Conservation (phyloP, 2,329 filamentous ascomycete genomes). For the Neopestalotiopsis sp. region DNA sequence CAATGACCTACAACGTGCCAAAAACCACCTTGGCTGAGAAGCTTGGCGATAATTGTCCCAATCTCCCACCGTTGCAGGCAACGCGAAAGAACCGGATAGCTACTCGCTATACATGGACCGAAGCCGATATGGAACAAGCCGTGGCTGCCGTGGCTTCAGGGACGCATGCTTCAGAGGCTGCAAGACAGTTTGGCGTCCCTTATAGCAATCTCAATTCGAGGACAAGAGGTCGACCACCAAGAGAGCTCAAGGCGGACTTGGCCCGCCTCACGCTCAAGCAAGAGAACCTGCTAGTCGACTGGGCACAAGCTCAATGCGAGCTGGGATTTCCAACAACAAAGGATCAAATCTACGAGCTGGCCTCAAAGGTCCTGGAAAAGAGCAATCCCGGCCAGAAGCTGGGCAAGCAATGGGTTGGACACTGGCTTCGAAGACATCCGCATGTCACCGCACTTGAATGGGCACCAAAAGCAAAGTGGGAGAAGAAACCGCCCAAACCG, state of each 20-base stretch:
- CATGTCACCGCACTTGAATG: constrained; percentile 28
- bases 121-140: constrained; percentile 30
- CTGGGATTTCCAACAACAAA: constrained; percentile 32
- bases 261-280: constrained; percentile 29
- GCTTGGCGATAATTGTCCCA: constrained; percentile 26
- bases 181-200: constrained; percentile 32
- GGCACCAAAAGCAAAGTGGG: constrained; percentile 23
- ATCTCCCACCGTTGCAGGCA: constrained; percentile 23
- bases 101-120: constrained; percentile 26
- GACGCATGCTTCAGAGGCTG: constrained; percentile 24
- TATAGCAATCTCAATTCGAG: constrained; percentile 31
- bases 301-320: constrained; percentile 29
- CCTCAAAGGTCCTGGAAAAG: constrained; percentile 29
- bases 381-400: constrained; percentile 25
- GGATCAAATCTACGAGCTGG: constrained; percentile 31
- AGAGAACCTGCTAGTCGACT: constrained; percentile 33
- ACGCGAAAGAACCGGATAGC: constrained; percentile 20
- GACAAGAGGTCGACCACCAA: constrained; percentile 25
- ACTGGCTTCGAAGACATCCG: constrained; percentile 32
- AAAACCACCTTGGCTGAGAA: constrained; percentile 31
- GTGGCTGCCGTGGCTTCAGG: constrained; percentile 26
- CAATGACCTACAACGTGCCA: constrained; percentile 28
- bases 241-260: constrained; percentile 28
- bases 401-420: constrained; percentile 35
- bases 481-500: constrained; percentile 13